Evolutionary conservation across 345 rosid genomes (phyloP), one percentile per base, ranked within the genome.

Genomic region (Clausena lansium): DNA sequence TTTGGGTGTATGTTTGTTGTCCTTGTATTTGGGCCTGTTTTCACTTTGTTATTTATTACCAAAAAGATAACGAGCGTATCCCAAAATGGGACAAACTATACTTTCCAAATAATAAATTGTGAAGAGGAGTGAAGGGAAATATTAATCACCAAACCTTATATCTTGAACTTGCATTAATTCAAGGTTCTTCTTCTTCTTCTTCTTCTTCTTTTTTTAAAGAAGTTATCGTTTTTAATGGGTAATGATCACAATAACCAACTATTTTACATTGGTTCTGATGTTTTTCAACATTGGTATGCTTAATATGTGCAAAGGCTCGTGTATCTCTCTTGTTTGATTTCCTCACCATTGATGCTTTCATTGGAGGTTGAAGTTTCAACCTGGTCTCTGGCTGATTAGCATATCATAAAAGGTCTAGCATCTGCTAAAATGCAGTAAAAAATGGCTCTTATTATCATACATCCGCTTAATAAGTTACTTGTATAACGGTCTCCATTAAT

Each of bases 361-460:
- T 32, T 35, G 60, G 70, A 45, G n/a, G 67, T 66, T 73, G 33
- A 69, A 79, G 38, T 69, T 79, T 77, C 50, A 67, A 39, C 79
- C 45, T 9, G 5, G 28, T 69, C 54, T 81, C 30, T 9, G 5
- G 33, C 78, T 54, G 73, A 73, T 80, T 72, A 59, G 60, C 41
- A 6, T 39, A 38, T 54, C 28, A 54, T 54, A 9, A 32, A 50
- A 73, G 61, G 25, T 67, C 54, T 54, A 36, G 62, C 47, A 32
- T 76, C 38, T 25, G 6, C 72, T 35, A 36, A 6, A 65, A 14
- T 8, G 19, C 28, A 30, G 33, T 30, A 2, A 24, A 33, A 76
- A 30, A 22, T 4, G 28, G 38, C 39, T 61, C n/a, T 33, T 47
- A 28, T 61, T 22, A 4, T 50, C 61, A 28, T 33, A 28, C 4